Evolutionary conservation across 176 grass and related monocot species (phyloP), one percentile per base, ranked within the genome.

Genomic region (Eleusine indica): DNA sequence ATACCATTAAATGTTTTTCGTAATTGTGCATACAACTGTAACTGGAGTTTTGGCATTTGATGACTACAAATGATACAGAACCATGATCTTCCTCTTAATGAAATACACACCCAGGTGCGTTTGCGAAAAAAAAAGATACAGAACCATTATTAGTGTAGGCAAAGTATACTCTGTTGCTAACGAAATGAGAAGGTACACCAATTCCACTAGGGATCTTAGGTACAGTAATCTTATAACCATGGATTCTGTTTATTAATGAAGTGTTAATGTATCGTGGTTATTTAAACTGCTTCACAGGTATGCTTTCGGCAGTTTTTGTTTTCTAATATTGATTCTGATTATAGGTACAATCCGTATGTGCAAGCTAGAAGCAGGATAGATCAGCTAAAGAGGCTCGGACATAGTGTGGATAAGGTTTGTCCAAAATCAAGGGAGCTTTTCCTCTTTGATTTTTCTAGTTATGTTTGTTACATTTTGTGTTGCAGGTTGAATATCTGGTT

Each of bases 331-430:
- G 16, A 8, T 44, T 44, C 42, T 44, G 42, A 44, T 9, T 44
- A 1, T 44, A 44, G 42, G 42, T 99, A 99, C 78, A 96, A 99
- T 86, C 93, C 93, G 9, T 99, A 96, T 89, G 91, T 99, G 52
- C 93, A 99, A 90, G 93, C 93, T 71, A 94, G 96, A 87, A 99
- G 93, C 87, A 92, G 93, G 91, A 99, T 96, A 85, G 96, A 99
- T 92, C 96, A 96, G 86, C 89, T 99, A 66, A 99, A 99, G 87
- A 83, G 96, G 66, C 93, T 99, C 47, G 96, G 96, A 9, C 96
- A 96, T 90, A 99, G 96, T 76, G 96, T 90, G 51, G 96, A 99
- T 88, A 99, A 99, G 91, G 96, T 98, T 83, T 91, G 68, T 68
- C 3, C 29, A 66, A 16, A 73, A 15, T 42, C 38, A 61, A 73